Evolutionary conservation across 2,329 filamentous ascomycete species (phyloP).

Genomic region (Podosphaera xanthii): DNA sequence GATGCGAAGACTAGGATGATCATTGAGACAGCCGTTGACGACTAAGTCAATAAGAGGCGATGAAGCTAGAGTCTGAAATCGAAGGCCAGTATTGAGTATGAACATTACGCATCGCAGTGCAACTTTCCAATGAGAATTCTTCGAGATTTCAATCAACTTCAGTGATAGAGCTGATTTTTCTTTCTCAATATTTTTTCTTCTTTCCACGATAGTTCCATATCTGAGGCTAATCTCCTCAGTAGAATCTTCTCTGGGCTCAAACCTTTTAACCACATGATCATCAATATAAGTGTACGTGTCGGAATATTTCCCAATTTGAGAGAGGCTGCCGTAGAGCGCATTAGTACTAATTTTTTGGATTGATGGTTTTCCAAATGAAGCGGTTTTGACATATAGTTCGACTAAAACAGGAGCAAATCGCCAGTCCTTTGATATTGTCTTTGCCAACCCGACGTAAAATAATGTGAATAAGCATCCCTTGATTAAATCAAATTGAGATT

Average conservation of each 20-base stretch:
- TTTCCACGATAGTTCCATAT: constrained; percentile 49
- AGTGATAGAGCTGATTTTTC: constrained; percentile 63
- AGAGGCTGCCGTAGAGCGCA: constrained; percentile 53
- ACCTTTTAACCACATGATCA: constrained; percentile 41
- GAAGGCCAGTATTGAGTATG: constrained; percentile 68
- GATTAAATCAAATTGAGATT: constrained; percentile 70
- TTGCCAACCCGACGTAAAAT: constrained; percentile 68
- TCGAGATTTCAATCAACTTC: constrained; percentile 57
- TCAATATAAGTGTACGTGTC: constrained; percentile 73
- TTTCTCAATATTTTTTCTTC: constrained; percentile 54
- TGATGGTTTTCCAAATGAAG: constrained; percentile 76
- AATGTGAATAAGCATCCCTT: constrained; percentile 88
- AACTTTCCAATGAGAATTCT: constrained; percentile 85
- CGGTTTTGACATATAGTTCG: constrained; percentile 71
- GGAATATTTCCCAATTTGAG: constrained; percentile 77
- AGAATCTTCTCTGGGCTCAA: constrained; percentile 44
- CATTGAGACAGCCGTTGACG: constrained; percentile 62
- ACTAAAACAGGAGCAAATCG: constrained; percentile 80
- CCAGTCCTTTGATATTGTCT: constrained; percentile 81
- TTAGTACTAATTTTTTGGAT: constrained; percentile 73
- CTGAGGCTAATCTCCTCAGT: constrained; percentile 36
- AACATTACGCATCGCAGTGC: constrained; percentile 76
- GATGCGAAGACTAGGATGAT: constrained; percentile 64
- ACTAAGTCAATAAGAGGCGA: constrained; percentile 65
- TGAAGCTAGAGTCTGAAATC: constrained; percentile 75